Conservation (phyloP, 2,329 filamentous ascomycete species). For the Sporothrix variecibatus region DNA sequence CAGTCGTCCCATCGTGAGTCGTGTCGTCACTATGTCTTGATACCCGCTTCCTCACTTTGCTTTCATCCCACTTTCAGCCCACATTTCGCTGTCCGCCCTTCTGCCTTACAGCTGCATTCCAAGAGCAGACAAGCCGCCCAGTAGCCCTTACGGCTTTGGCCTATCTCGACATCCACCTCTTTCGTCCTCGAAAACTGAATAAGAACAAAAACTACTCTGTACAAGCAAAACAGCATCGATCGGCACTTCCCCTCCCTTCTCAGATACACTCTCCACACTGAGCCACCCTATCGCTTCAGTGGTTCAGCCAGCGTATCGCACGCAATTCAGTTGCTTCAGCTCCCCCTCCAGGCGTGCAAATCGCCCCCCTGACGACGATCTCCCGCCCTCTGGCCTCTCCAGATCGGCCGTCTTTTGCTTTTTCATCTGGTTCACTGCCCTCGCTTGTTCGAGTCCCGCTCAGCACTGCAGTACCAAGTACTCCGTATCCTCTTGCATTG, state of each 20-base stretch:
- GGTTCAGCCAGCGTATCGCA: neutral
- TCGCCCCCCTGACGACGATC: slow-evolving; percentile 26
- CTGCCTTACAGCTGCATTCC: slow-evolving; percentile 2
- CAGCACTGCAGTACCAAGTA: neutral
- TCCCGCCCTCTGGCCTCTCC: slow-evolving; percentile 20
- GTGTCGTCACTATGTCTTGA: slow-evolving; percentile 4
- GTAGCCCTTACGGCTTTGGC: neutral
- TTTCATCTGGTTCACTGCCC: neutral
- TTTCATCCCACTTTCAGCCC: neutral
- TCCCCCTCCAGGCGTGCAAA: slow-evolving; percentile 14
- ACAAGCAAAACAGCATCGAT: slow-evolving; percentile 5
- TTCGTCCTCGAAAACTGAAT: neutral
- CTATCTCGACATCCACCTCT: neutral
- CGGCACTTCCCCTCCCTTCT: neutral
- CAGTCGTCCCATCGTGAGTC: neutral
- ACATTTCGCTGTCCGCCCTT: neutral
- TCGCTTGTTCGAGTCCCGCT: neutral
- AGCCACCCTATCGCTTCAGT: neutral
- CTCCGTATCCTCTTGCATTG: too few relatives aligned
- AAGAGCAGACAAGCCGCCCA: neutral
- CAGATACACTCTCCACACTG: neutral
- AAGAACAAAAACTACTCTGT: neutral
- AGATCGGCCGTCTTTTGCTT: slow-evolving; percentile 5
- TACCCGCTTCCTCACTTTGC: neutral
- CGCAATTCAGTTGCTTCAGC: neutral